These are phyloP conservation scores for Myxozyma sirexii DNA, from an alignment of 805 yeast species.

Conservation along the genomic window DNA sequence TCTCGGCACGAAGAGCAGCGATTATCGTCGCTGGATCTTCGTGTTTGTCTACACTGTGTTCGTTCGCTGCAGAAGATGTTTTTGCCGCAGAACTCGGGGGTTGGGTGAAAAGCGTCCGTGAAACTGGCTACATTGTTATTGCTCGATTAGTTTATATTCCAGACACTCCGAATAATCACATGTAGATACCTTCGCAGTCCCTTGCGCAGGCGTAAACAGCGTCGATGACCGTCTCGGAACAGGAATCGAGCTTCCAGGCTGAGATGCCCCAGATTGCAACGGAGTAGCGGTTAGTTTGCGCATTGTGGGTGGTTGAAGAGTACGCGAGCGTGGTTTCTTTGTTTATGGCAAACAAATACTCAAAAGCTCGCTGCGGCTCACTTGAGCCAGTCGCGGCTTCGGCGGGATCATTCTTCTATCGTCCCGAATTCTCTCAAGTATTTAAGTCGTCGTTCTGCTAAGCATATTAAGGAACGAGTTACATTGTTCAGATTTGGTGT, in stretches of 20 bases:
- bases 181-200: constrained; percentile 1
- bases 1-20: constrained; percentile 30
- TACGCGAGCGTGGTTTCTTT: not conserved
- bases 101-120: constrained; percentile 17
- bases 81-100: not conserved
- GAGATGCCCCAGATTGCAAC: constrained; percentile 1
- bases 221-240: constrained; percentile 27
- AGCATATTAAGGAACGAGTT: no score
- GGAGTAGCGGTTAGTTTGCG: constrained; percentile 14
- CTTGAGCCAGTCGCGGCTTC: not conserved
- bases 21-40: constrained; percentile 1
- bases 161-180: not conserved
- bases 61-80: not conserved
- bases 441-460: not conserved
- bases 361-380: no score
- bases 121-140: constrained; percentile 1
- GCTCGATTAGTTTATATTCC: not conserved
- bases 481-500: no score
- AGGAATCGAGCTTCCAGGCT: constrained; percentile 26
- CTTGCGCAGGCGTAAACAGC: constrained; percentile 14
- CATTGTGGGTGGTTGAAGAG: not conserved
- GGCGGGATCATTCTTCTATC: not conserved
- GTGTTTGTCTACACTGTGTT: not conserved
- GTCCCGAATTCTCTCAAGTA: not conserved
- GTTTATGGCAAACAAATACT: not conserved